phyloP scores from a whole-genome alignment of 768 basidiomycete species.

The Trametes villosa region DNA sequence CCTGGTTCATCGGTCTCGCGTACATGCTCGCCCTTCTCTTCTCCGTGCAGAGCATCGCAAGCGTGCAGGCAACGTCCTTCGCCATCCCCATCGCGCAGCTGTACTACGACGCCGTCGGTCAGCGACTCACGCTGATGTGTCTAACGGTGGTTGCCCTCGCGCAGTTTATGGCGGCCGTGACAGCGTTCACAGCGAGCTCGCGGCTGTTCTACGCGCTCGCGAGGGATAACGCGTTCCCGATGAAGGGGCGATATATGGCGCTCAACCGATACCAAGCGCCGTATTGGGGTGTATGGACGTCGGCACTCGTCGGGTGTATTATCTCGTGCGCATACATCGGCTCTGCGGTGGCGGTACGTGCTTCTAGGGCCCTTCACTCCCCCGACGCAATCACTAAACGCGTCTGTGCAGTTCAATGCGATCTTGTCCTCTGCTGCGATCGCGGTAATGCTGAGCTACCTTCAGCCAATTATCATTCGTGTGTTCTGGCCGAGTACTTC shows the following conservation, averaged over 20 bases:
- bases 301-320: constrained; percentile 54
- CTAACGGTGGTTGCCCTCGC: constrained; percentile 52
- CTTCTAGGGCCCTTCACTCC: neutral
- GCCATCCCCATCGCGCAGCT: constrained; percentile 66
- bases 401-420: constrained; percentile 49
- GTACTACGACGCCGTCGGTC: constrained; percentile 57
- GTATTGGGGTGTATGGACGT: constrained; percentile 58
- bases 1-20: constrained; percentile 58
- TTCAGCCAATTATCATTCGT: constrained; percentile 60
- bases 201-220: constrained; percentile 60
- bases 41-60: constrained; percentile 46
- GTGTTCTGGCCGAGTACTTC: constrained; percentile 60
- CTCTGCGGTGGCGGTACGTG: constrained; percentile 54
- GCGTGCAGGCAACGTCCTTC: neutral
- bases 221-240: constrained; percentile 55
- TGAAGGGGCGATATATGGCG: constrained; percentile 50
- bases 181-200: constrained; percentile 62
- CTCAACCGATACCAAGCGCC: constrained; percentile 56
- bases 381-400: neutral
- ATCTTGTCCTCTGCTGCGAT: constrained; percentile 60
- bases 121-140: constrained; percentile 51
- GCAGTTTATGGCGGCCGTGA: constrained; percentile 59
- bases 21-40: constrained; percentile 66
- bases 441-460: constrained; percentile 60
- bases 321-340: constrained; percentile 65